Evolutionary conservation across 1,139 yeast genomes (phyloP).

Genomic region (Candida albicans): DNA sequence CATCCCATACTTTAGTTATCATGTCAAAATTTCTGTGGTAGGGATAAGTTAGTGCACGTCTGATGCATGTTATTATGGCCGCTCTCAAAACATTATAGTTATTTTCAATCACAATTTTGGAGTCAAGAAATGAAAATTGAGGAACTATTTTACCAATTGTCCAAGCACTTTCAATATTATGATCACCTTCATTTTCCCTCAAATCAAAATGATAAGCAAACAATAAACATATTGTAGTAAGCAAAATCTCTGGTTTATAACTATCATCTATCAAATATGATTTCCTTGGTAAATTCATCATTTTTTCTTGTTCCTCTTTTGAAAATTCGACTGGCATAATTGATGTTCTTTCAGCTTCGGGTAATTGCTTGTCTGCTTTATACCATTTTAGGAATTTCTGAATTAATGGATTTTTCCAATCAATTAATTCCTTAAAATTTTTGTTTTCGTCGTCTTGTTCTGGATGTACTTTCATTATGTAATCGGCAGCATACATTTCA

Average conservation of each 20-base stretch:
- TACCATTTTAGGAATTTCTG: constrained; percentile 50
- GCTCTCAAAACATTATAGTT: constrained; percentile 41
- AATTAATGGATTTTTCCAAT: constrained; percentile 56
- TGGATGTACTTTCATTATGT: constrained; percentile 59
- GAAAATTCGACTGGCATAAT: constrained; percentile 52
- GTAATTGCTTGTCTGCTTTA: constrained; percentile 31
- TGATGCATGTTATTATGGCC: constrained; percentile 56
- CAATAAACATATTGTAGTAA: constrained; percentile 62
- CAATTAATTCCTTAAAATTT: constrained; percentile 50
- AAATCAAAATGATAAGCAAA: constrained; percentile 76
- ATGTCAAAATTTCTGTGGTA: constrained; percentile 71
- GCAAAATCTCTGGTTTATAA: constrained; percentile 48
- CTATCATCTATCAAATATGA: constrained; percentile 55
- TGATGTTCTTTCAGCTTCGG: constrained; percentile 24
- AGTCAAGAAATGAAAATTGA: constrained; percentile 70
- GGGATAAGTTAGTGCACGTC: constrained; percentile 80
- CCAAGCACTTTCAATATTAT: constrained; percentile 90
- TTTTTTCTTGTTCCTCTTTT: constrained; percentile 59
- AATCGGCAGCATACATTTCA: constrained; percentile 87
- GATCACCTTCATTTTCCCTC: constrained; percentile 75
- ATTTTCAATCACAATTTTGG: constrained; percentile 36
- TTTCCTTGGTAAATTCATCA: constrained; percentile 68
- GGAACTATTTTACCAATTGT: constrained; percentile 84
- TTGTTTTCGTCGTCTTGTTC: constrained; percentile 56
- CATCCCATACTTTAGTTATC: constrained; percentile 67